Conservation (phyloP, 2,329 filamentous ascomycete species). For the Aspergillus caelatus region DNA sequence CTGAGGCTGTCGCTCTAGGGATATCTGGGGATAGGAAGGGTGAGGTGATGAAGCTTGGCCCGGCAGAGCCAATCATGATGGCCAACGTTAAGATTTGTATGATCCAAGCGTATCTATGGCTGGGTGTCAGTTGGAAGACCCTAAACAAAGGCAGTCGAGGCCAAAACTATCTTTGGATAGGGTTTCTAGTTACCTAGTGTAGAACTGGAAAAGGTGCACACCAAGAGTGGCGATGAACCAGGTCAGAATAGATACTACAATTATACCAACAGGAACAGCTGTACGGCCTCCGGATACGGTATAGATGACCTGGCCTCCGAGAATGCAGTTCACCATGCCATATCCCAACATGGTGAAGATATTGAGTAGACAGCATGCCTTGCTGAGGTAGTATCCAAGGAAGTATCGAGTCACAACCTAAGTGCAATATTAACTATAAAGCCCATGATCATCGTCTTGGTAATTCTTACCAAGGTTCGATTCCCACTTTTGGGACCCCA, state of each 20-base stretch:
- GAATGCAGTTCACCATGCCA: slow-evolving; percentile 43
- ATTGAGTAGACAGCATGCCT: slow-evolving; percentile 41
- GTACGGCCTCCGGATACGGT: slow-evolving; percentile 38
- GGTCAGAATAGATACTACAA: slow-evolving; percentile 37
- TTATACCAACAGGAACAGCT: slow-evolving; percentile 38
- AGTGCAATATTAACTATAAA: slow-evolving; percentile 1
- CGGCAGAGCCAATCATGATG: slow-evolving; percentile 44
- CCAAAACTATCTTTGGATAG: not conserved
- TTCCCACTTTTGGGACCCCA: slow-evolving; percentile 44
- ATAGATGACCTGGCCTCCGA: slow-evolving; percentile 45
- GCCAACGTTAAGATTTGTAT: slow-evolving; percentile 30
- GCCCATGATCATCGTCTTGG: not conserved
- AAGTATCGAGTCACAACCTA: slow-evolving; percentile 42
- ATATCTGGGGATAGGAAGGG: slow-evolving; percentile 23
- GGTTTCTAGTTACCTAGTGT: slow-evolving; percentile 32
- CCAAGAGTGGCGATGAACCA: slow-evolving; percentile 40
- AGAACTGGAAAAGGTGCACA: slow-evolving; percentile 44
- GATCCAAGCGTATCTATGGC: slow-evolving; percentile 24
- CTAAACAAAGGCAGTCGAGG: not conserved
- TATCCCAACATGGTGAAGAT: slow-evolving; percentile 45
- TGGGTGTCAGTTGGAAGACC: not conserved
- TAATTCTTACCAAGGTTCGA: slow-evolving; percentile 38
- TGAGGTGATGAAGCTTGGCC: slow-evolving; percentile 34
- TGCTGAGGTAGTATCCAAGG: slow-evolving; percentile 45
- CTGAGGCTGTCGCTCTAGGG: slow-evolving; percentile 29